These are phyloP conservation scores for Knufia petricola DNA, from an alignment of 2,329 filamentous ascomycete genomes.

Conservation along the genomic window DNA sequence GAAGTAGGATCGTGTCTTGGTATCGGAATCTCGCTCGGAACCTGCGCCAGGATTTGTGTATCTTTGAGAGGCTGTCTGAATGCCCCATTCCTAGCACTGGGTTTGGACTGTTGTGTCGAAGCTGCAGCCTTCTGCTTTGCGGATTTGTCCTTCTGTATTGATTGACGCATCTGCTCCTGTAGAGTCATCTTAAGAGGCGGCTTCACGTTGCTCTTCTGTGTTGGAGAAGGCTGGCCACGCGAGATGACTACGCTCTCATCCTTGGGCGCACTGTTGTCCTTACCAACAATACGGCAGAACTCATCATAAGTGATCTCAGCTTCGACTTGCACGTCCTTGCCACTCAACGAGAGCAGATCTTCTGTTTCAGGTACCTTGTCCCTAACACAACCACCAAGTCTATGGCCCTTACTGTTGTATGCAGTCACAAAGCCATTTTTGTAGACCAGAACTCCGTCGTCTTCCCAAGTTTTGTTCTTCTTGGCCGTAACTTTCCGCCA, in stretches of 20 bases:
- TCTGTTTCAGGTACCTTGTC: constrained; percentile 51
- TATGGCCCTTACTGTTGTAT: constrained; percentile 54
- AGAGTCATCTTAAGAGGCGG: constrained; percentile 13
- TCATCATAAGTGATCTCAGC: constrained; percentile 51
- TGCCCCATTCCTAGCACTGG: constrained; percentile 20
- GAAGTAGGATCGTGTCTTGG: constrained; percentile 57
- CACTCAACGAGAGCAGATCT: constrained; percentile 51
- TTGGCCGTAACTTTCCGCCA: constrained; percentile 61
- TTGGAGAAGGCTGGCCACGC: constrained; percentile 4
- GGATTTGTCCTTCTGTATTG: constrained; percentile 25
- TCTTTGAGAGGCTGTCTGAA: constrained; percentile 56
- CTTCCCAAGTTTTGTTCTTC: constrained; percentile 71
- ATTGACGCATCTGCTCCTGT: constrained; percentile 22
- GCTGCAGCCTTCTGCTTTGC: constrained; percentile 29
- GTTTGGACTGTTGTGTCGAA: constrained; percentile 28
- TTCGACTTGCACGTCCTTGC: constrained; percentile 61
- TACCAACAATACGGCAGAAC: constrained; percentile 41
- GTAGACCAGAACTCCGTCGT: constrained; percentile 56
- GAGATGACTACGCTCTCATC: not conserved
- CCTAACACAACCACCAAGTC: constrained; percentile 50
- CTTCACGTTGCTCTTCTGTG: constrained; percentile 8
- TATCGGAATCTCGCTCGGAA: constrained; percentile 38
- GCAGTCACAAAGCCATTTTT: constrained; percentile 49
- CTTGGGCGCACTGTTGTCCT: constrained; percentile 22
- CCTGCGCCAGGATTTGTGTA: constrained; percentile 41